Percentiles rank a stretch among this genome's conserved stretches.
These are phyloP conservation scores for Petunia hybrid DNA, from an alignment of 305 asterid species.

Conservation along the genomic window DNA sequence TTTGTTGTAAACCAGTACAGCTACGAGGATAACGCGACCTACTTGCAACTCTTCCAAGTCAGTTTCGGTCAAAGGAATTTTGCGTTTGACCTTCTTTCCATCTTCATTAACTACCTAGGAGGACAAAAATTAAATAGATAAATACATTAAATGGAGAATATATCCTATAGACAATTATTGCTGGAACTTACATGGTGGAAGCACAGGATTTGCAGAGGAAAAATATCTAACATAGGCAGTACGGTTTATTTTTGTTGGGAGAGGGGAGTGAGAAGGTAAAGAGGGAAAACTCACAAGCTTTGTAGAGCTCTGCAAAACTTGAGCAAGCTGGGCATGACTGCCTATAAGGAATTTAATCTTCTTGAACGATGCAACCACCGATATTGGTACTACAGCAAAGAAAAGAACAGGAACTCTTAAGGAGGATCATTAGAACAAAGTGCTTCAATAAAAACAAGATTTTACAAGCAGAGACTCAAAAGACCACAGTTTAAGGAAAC, in stretches of 20 bases:
- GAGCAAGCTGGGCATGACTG: conserved; percentile 70
- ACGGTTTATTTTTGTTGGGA: not conserved
- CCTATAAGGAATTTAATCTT: conserved; percentile 70
- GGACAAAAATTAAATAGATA: conserved; percentile 33
- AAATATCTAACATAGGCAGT: not conserved
- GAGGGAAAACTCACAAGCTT: conserved; percentile 63
- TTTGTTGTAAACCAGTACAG: conserved; percentile 20
- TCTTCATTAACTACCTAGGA: conserved; percentile 85
- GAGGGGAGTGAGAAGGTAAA: not conserved
- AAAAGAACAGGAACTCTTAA: conserved; percentile 24
- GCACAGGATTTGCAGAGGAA: not conserved
- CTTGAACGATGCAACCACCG: conserved; percentile 87
- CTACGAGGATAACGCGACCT: conserved; percentile 34
- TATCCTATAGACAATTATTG: not conserved
- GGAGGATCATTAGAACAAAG: not conserved
- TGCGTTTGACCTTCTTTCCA: conserved; percentile 83
- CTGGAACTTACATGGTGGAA: conserved; percentile 20
- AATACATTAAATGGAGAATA: conserved; percentile 18
- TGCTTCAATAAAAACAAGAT: conserved; percentile 14
- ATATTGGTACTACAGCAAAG: conserved; percentile 65
- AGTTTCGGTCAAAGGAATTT: conserved; percentile 65
- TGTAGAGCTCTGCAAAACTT: conserved; percentile 65
- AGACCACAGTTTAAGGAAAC: not conserved
- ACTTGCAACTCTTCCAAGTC: conserved; percentile 93
- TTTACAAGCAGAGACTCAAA: not conserved